Evolutionary conservation across 257 asterid species (phyloP).

Genomic region (Lavandula angustifolia): DNA sequence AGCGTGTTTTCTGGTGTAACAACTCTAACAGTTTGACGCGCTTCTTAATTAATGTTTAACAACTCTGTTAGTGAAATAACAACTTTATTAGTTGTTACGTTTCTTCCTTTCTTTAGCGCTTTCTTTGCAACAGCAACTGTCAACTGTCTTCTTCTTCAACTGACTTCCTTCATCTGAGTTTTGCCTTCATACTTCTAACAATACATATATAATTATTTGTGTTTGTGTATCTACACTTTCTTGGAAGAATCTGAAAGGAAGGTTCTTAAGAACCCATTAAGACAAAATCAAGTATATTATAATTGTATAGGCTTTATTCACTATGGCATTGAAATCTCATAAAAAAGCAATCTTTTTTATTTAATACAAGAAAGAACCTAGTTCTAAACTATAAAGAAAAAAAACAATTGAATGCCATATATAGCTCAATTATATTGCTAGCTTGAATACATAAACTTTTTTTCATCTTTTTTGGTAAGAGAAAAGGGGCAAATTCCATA

Average conservation of each 20-base stretch:
- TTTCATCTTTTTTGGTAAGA: too few species aligned
- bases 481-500: constrained; percentile 17
- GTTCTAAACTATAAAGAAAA: constrained; percentile 35
- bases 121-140: too few species aligned
- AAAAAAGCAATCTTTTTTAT: constrained; percentile 19
- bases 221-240: neutral
- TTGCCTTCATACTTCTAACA: too few species aligned
- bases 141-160: too few species aligned
- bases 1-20: too few species aligned
- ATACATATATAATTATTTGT: neutral
- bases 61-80: too few species aligned
- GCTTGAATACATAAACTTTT: neutral
- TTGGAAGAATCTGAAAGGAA: constrained; percentile 33
- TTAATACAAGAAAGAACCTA: constrained; percentile 42
- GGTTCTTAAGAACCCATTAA: constrained; percentile 49
- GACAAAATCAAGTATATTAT: constrained; percentile 34
- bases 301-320: constrained; percentile 32
- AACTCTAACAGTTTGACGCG: too few species aligned
- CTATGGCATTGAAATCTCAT: constrained; percentile 33
- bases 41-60: too few species aligned
- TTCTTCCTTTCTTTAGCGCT: too few species aligned
- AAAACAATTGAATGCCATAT: constrained; percentile 33
- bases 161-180: too few species aligned
- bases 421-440: constrained; percentile 20
- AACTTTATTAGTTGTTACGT: too few species aligned